Evolutionary conservation across 306 rosid genomes (phyloP), one percentile per base, ranked within the genome.

Genomic region (Sicyos edulis): DNA sequence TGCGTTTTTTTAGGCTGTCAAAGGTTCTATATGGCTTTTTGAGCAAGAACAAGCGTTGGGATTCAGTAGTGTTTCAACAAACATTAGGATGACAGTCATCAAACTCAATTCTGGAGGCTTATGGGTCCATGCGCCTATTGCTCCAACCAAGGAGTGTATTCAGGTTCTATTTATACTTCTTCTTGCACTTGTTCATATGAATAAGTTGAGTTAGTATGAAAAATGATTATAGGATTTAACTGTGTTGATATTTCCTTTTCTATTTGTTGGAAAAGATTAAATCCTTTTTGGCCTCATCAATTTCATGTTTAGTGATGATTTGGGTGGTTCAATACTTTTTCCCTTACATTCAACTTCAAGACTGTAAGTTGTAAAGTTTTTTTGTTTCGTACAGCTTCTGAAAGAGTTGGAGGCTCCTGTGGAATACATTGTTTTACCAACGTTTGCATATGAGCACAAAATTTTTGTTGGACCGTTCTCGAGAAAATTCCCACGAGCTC

Each of bases 11-110:
- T 79, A 95, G 99, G 96, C 95, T 17, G 87, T 95, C 80, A 95
- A 89, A 80, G 92, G 86, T 8, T 76, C 79, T 62, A 87, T 91
- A 80, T 95, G 99, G 99, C 86, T 95, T 67, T 91, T 95, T 44
- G 99, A 95, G 68, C 99, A 95, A 84, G 97, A 91, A 85, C 99
- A 95, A 57, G 99, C 97, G 66, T 82, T 93, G 79, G 99, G 99
- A 61, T 93, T 93, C 92, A 91, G 99, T 87, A 95, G 91, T 62
- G 97, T 95, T 71, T 89, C 97, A 29, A 95, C 99, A n/a, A 95
- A 95, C 89, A 91, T 86, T 49, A 84, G 97, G 82, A 95, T 95
- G 97, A 91, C 99, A 0, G 88, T 95, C 64, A 86, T 95, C 83
- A 91, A 95, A 81, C 96, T 91, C 85, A 91, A 89, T 85, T 87